These are phyloP conservation scores for Conringia planisiliqua DNA, from an alignment of 345 rosid genomes.

Conservation along the genomic window DNA sequence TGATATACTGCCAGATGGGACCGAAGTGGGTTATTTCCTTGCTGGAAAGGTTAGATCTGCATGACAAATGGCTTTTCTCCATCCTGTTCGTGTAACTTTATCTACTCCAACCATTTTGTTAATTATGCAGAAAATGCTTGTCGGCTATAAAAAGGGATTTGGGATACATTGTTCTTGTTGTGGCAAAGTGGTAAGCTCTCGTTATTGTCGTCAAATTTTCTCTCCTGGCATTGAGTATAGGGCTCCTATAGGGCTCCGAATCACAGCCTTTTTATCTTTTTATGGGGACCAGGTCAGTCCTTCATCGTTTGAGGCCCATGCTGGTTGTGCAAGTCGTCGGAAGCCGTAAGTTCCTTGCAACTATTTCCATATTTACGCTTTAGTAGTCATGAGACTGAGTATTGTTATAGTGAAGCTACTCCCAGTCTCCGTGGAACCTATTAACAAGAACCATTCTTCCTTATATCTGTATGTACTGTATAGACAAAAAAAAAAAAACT, in stretches of 20 bases:
- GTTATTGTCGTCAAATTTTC: constrained; percentile 4
- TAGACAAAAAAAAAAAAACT: background rate
- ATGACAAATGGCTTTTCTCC: background rate
- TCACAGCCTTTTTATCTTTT: constrained; percentile 4
- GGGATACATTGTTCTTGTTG: constrained; percentile 89
- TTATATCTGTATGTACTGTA: background rate
- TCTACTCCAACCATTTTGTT: constrained; percentile 26
- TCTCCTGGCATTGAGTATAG: background rate
- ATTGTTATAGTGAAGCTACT: background rate
- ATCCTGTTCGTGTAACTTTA: background rate
- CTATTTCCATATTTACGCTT: background rate
- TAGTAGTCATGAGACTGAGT: background rate
- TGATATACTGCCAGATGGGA: constrained; percentile 78
- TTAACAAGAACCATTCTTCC: background rate
- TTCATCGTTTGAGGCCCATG: constrained; percentile 94
- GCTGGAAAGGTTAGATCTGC: constrained; percentile 64
- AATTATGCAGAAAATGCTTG: constrained; percentile 68
- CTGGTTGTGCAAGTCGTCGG: constrained; percentile 87
- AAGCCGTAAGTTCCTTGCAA: constrained; percentile 69
- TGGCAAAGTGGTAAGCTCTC: constrained; percentile 56
- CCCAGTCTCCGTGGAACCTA: background rate
- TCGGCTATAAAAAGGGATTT: constrained; percentile 75
- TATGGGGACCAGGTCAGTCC: constrained; percentile 74
- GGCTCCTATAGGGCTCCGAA: background rate
- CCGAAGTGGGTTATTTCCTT: constrained; percentile 80